Base-by-base conservation (phyloP, 2,329 filamentous ascomycete species). In the Pseudogymnoascus sp. region DNA sequence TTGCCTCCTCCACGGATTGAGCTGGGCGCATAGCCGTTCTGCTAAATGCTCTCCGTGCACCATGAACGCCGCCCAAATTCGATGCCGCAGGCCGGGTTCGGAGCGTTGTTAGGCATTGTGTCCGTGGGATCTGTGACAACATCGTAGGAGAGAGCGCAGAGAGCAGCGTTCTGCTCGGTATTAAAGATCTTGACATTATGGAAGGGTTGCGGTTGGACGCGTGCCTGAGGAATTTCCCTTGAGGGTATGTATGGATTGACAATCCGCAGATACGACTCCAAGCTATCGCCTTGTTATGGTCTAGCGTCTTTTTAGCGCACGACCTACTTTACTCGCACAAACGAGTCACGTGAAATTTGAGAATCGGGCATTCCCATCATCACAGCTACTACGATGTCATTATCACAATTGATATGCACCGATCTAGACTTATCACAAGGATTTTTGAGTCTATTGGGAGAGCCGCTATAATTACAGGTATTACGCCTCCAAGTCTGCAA, bases 1-100 rank as follows among this genome's bases (percentile, higher is more conserved):
- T 65, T 49, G 69, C 67, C 60, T 74, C 72, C 63, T 73, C 65
- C 2, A 73, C 70, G 0, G 72, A 72, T 41, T 72, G 72, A 49
- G 72, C 72, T 8, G 58, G 10, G n/a, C 65, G 61, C n/a, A 63
- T 23, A 12, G 58, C 11, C 5, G 65, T 63, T 8, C 63, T 63
- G 52, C 64, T 65, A 61, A 69, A 69, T 33, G 59, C 23, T 45
- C 64, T 65, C 33, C 38, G 29, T 55, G 49, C 49, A 55, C n/a
- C 58, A 26, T 60, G 38, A 11, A 39, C 10, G 35, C 58, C 38
- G 58, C 58, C 21, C 19, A 41, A 16, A 31, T 60, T 26, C 35
- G 21, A 41, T 26, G 8, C n/a, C 8, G 33, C 35, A 39, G 35
- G 6, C 14, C 26, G 38, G 6, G 33, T 2, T 55, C 58, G 58